A percentile compares a stretch with the other conserved stretches of the same genome.
phyloP scores from a whole-genome alignment of 2,329 filamentous ascomycete species.

The Phialophora verrucosa region DNA sequence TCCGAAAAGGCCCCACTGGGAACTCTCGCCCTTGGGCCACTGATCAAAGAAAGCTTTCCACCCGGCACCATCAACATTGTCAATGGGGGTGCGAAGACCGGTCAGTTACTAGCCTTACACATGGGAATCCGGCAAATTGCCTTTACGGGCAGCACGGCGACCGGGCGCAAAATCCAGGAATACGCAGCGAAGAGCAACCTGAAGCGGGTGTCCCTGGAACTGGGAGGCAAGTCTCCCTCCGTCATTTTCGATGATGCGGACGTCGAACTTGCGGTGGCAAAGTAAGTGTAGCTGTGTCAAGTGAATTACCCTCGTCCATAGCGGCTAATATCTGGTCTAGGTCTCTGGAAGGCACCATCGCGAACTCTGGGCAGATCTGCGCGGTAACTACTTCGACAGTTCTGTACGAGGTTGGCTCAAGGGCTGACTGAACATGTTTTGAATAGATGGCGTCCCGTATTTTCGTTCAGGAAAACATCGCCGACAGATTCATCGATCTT shows the following conservation, averaged over 20 bases:
- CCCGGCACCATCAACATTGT: slow-evolving; percentile 51
- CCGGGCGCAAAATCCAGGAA: slow-evolving; percentile 42
- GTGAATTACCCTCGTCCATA: too few relatives aligned
- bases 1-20: slow-evolving; percentile 53
- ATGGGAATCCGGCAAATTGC: slow-evolving; percentile 43
- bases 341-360: too few relatives aligned
- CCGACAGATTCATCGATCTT: slow-evolving; percentile 52
- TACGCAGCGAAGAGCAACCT: slow-evolving; percentile 43
- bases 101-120: slow-evolving; percentile 53
- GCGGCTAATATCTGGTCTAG: too few relatives aligned
- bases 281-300: too few relatives aligned
- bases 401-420: too few relatives aligned
- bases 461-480: slow-evolving; percentile 63
- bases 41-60: slow-evolving; percentile 52
- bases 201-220: slow-evolving; percentile 45
- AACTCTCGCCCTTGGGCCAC: slow-evolving; percentile 45
- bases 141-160: slow-evolving; percentile 43
- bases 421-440: too few relatives aligned
- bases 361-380: slow-evolving; percentile 64
- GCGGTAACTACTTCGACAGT: too few relatives aligned
- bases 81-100: slow-evolving; percentile 57
- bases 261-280: slow-evolving; percentile 46
- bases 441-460: too few relatives aligned
- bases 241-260: slow-evolving; percentile 47
- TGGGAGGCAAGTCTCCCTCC: slow-evolving; percentile 46